phyloP scores from a whole-genome alignment of 1,139 yeast genomes.

The Arxiozyma heterogenica region DNA sequence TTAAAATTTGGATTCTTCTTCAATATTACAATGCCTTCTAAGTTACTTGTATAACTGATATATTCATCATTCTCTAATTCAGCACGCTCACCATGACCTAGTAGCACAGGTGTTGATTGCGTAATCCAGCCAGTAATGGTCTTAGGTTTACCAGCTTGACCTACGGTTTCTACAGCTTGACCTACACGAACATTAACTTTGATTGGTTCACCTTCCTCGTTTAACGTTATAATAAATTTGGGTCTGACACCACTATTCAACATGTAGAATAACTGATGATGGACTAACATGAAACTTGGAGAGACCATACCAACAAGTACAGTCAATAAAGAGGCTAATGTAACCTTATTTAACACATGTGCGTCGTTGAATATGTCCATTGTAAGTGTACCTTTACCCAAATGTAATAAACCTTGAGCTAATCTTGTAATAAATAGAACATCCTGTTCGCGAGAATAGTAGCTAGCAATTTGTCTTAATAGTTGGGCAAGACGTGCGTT shows the following conservation, averaged over 20 bases:
- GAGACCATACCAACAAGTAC: conserved; percentile 77
- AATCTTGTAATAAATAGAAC: conserved; percentile 87
- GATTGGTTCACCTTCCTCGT: conserved; percentile 77
- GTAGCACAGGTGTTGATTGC: conserved; percentile 90
- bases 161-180: conserved; percentile 97
- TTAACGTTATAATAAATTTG: conserved; percentile 85
- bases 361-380: conserved; percentile 87
- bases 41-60: conserved; percentile 65
- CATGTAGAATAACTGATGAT: conserved; percentile 76
- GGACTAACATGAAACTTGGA: conserved; percentile 58
- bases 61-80: conserved; percentile 89
- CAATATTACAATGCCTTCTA: conserved; percentile 90
- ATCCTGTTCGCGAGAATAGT: conserved; percentile 85
- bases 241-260: conserved; percentile 88
- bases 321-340: conserved; percentile 83
- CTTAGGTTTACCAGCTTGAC: conserved; percentile 98
- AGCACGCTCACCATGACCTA: conserved; percentile 92
- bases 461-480: conserved; percentile 86
- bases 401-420: conserved; percentile 88
- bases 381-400: conserved; percentile 89
- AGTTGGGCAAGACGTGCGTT: conserved; percentile 96
- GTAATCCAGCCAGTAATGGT: conserved; percentile 99
- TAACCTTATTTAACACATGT: conserved; percentile 75
- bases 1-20: conserved; percentile 83
- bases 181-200: conserved; percentile 97